These are phyloP conservation scores for Nannizzia gypsea DNA, from an alignment of 2,329 filamentous ascomycete genomes.

Conservation along the genomic window DNA sequence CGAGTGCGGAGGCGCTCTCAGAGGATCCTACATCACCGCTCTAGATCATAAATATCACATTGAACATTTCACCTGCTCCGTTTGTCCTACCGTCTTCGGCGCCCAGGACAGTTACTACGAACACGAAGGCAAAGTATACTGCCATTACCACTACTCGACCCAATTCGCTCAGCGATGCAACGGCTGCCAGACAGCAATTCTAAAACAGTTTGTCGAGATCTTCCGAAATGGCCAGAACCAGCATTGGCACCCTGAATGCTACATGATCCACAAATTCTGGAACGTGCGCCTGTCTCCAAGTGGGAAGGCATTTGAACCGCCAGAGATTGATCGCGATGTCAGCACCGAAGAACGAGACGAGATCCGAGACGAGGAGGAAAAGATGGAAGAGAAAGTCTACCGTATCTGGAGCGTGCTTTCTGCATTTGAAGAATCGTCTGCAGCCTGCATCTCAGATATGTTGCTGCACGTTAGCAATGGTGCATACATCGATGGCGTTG, in stretches of 20 bases:
- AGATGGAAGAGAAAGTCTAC: slow-evolving; percentile 95
- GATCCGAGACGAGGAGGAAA: slow-evolving; percentile 77
- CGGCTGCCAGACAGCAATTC: slow-evolving; percentile 89
- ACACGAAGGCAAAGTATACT: slow-evolving; percentile 91
- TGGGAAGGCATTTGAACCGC: slow-evolving; percentile 39
- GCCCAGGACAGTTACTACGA: slow-evolving; percentile 98
- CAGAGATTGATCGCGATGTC: slow-evolving; percentile 42
- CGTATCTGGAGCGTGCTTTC: slow-evolving; percentile 97
- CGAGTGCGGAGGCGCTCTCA: slow-evolving; percentile 80
- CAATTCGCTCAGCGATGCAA: slow-evolving; percentile 94
- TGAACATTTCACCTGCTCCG: slow-evolving; percentile 95
- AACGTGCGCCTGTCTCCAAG: slow-evolving; percentile 73
- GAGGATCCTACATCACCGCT: slow-evolving; percentile 95
- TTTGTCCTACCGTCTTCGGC: slow-evolving; percentile 95
- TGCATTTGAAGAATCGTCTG: slow-evolving; percentile 92
- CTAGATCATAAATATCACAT: slow-evolving; percentile 98
- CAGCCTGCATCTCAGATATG: slow-evolving; percentile 98
- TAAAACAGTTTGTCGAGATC: slow-evolving; percentile 99
- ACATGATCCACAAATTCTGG: slow-evolving; percentile 99
- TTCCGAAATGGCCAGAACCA: slow-evolving; percentile 96
- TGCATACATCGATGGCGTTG: slow-evolving; percentile 84
- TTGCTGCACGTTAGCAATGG: slow-evolving; percentile 96
- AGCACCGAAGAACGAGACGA: slow-evolving; percentile 58
- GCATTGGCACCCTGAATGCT: slow-evolving; percentile 98
- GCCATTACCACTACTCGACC: slow-evolving; percentile 97